Evolutionary conservation across 23 red algal genomes (phyloP).

Genomic region (Gracilaria domingensis): DNA sequence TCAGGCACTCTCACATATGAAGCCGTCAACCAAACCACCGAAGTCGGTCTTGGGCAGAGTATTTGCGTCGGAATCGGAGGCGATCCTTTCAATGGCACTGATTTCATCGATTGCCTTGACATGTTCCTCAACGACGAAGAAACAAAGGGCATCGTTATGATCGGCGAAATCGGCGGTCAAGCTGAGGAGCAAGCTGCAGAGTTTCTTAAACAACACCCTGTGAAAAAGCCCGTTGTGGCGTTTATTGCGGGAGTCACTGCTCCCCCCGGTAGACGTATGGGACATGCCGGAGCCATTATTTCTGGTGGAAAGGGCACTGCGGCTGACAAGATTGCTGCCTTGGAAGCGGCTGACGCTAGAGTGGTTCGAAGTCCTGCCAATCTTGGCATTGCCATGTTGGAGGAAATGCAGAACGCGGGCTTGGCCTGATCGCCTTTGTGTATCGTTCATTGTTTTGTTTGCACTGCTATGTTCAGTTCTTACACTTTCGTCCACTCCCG

Average conservation of each 20-base stretch:
- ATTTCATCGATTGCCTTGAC: slow-evolving; percentile 98
- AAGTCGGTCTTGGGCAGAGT: slow-evolving; percentile 86
- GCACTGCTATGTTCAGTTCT: neutral
- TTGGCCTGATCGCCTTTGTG: slow-evolving; percentile 37
- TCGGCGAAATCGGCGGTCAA: slow-evolving; percentile 98
- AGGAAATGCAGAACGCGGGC: slow-evolving; percentile 69
- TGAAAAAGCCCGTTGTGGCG: slow-evolving; percentile 93
- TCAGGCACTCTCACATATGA: slow-evolving; percentile 99
- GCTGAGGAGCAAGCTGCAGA: slow-evolving; percentile 97
- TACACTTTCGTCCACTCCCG: neutral
- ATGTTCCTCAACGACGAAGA: slow-evolving; percentile 88
- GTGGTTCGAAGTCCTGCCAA: slow-evolving; percentile 88
- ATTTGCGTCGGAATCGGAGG: slow-evolving; percentile 97
- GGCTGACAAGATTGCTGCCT: slow-evolving; percentile 85
- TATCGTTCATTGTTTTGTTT: neutral
- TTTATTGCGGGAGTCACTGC: slow-evolving; percentile 98
- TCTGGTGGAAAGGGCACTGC: slow-evolving; percentile 96
- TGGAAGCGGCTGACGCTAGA: slow-evolving; percentile 82
- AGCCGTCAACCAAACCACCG: slow-evolving; percentile 95
- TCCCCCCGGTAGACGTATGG: slow-evolving; percentile 97
- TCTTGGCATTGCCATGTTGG: slow-evolving; percentile 81
- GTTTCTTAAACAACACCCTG: slow-evolving; percentile 61
- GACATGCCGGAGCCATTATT: slow-evolving; percentile 98
- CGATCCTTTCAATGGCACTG: slow-evolving; percentile 99
- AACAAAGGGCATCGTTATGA: slow-evolving; percentile 99